Evolutionary conservation across 2,329 filamentous ascomycete genomes (phyloP).

Genomic region (Xylariaceae sp.): DNA sequence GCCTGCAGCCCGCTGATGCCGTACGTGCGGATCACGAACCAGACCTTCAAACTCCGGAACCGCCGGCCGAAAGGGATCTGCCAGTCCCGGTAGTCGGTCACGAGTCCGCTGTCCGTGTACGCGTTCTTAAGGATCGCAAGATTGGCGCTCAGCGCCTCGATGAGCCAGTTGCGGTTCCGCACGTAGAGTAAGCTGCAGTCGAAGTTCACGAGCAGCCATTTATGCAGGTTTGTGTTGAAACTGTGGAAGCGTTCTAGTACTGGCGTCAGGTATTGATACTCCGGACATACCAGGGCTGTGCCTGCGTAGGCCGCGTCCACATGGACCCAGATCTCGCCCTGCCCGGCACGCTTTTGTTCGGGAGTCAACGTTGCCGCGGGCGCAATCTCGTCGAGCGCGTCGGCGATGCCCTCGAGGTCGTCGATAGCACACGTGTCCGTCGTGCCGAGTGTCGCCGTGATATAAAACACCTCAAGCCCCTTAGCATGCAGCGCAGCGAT

Average conservation of each 20-base stretch:
- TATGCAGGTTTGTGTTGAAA: conserved; percentile 96
- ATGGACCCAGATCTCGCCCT: conserved; percentile 75
- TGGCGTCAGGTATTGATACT: conserved; percentile 63
- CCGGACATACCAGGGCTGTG: conserved; percentile 74
- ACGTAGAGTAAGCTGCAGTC: conserved; percentile 80
- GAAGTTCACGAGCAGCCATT: conserved; percentile 94
- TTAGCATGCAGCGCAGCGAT: conserved; percentile 62
- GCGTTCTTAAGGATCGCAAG: conserved; percentile 78
- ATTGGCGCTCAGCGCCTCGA: conserved; percentile 59
- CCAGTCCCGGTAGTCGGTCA: conserved; percentile 96
- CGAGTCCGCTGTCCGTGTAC: conserved; percentile 74
- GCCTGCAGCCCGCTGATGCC: conserved; percentile 70
- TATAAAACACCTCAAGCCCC: conserved; percentile 78
- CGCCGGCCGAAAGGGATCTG: conserved; percentile 87
- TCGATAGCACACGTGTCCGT: conserved; percentile 87
- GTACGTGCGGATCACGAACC: conserved; percentile 86
- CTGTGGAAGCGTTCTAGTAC: conserved; percentile 69
- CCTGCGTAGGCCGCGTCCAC: conserved; percentile 93
- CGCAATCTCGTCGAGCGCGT: conserved; percentile 38
- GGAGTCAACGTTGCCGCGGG: conserved; percentile 16
- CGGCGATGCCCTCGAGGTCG: conserved; percentile 66
- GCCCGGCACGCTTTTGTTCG: conserved; percentile 13
- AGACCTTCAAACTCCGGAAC: conserved; percentile 87
- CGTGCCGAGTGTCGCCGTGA: conserved; percentile 79
- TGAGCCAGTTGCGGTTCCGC: conserved; percentile 69